Base-by-base conservation (phyloP, 192 early-diverging fungal species). In the Podila epicladia region DNA sequence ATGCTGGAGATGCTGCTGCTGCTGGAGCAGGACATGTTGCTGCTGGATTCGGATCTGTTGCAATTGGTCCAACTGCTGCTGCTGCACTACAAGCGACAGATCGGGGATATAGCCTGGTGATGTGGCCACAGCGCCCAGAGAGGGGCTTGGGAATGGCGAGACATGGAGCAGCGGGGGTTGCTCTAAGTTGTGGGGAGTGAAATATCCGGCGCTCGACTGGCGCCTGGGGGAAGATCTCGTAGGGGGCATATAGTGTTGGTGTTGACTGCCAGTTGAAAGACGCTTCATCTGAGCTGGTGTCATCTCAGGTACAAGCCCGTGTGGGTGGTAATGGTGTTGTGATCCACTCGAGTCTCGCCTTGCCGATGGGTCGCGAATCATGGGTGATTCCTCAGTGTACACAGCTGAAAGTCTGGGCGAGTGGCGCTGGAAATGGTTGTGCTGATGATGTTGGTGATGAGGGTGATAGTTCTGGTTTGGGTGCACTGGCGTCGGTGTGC, bases 261-360 rank as follows among this genome's bases (percentile, higher is more conserved):
- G 31, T 53, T 78, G 70, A 35, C 66, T 80, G 48, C 55, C 35
- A 4, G 65, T 69, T 1, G 77, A 80, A 37, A 73, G 71, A 29
- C 77, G 60, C 58, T 73, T 73, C 65, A 45, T 69, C 24, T 72
- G 77, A 7, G 67, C 6, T 66, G 29, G 8, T 69, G 62, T 26
- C 53, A 60, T 19, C 28, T 28, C 32, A 58, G 31, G 20, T 50
- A 24, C 32, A 53, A 35, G 29, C 48, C 20, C 60, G 49, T 49
- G 19, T 12, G 41, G 20, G 12, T 68, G 29, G 38, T 50, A 62
- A 2, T 65, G 33, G 26, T 63, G 60, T 29, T 68, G 70, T 5
- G 75, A 79, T 28, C 68, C 75, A 58, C 31, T 79, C 51, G 75
- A 79, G 37, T 79, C 75, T 9, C 65, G 69, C 17, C 75, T 51